These are phyloP conservation scores for Fusarium lateritium DNA, from an alignment of 2,329 filamentous ascomycete genomes.

Conservation along the genomic window DNA sequence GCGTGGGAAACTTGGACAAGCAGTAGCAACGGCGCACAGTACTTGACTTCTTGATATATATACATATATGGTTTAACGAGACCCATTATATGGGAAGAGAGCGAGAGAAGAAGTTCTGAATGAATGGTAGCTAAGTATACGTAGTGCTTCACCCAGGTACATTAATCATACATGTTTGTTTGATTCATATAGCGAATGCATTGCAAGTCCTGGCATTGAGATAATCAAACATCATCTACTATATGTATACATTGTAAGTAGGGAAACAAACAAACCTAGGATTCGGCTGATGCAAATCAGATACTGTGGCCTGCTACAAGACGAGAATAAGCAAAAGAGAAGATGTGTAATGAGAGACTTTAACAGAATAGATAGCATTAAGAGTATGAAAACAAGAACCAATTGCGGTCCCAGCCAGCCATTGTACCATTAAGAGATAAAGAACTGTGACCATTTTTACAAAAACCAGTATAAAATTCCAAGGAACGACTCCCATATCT, in stretches of 20 bases:
- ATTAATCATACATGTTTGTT: background rate
- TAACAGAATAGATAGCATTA: slow-evolving; percentile 27
- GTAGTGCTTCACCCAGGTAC: background rate
- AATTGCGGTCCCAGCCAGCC: slow-evolving; percentile 33
- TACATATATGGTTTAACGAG: background rate
- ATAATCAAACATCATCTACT: background rate
- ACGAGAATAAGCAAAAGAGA: background rate
- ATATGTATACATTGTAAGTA: background rate
- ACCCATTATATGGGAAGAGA: background rate
- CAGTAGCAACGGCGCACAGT: slow-evolving; percentile 22
- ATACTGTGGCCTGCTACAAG: background rate
- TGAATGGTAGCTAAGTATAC: background rate
- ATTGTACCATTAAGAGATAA: slow-evolving; percentile 44
- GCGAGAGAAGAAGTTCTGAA: background rate
- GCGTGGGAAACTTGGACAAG: slow-evolving; percentile 68
- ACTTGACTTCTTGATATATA: background rate
- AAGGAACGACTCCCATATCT: slow-evolving; percentile 46
- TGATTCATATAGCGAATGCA: background rate
- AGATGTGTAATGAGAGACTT: background rate
- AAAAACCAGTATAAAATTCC: slow-evolving; percentile 41
- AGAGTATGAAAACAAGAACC: slow-evolving; percentile 27
- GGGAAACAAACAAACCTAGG: no score
- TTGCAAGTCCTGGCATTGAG: background rate
- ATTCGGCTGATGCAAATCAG: background rate
- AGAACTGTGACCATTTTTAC: slow-evolving; percentile 39